Base-by-base conservation (phyloP, 2,329 filamentous ascomycete genomes). In the Stachybotrys chartarum region DNA sequence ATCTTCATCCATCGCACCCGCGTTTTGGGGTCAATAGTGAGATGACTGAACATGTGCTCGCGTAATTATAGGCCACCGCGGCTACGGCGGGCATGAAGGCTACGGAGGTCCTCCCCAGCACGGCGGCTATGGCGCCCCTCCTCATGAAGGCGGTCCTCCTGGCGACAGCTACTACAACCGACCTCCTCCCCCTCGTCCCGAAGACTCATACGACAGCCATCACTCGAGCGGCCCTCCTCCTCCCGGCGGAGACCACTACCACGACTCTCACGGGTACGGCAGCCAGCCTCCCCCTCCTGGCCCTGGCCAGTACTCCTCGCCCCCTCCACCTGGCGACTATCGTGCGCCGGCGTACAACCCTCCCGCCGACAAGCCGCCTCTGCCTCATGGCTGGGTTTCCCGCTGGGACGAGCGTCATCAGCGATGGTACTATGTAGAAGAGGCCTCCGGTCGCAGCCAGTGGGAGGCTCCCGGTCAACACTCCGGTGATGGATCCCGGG, bases 401-500 rank as follows among this genome's bases (percentile, higher is more conserved):
- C 80, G 86, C 67, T 88, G 79, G 70, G 85, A 88, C 60, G 78
- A 81, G 56, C 75, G 74, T 56, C 73, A 77, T 57, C 80, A 85
- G 64, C 80, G 82, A 55, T 87, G 82, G 73, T 88, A 82, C 71
- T 89, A 85, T 64, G 75, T 83, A 55, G 83, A 88, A 67, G 72
- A 82, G 55, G 74, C 79, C 50, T 82, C 82, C 12, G 82, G 83
- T 18, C 78, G 77, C 56, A 79, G 82, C 0, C 84, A 87, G 68
- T 88, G 85, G 85, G 82, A 86, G 58, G 74, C 77, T 16, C 83
- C 85, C 3, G 70, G 70, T 32, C 56, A 57, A 45, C 56, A 55
- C 30, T 61, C 57, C 35, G 47, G 51, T 2, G 59, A 53, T 12
- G 45, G 54, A 17, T 62, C 63, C 45, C 61, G 66, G 30, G 59